Evolutionary conservation across 371 early-diverging fungal genomes (phyloP), one percentile per base, ranked within the genome.

Genomic region (Mortierella sp.): DNA sequence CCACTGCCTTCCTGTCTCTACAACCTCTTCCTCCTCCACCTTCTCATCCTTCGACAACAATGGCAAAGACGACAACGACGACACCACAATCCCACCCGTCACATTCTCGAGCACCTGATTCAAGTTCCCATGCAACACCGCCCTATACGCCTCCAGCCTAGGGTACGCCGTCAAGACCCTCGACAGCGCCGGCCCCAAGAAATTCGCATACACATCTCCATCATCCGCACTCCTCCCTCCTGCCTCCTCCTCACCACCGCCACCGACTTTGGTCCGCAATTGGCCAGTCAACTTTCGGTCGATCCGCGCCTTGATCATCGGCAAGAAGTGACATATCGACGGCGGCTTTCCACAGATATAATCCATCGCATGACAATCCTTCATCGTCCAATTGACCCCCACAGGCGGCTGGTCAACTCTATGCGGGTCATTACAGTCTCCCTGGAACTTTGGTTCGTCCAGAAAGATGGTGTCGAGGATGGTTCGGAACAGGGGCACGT

Each of bases 341-440:
- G 91, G 91, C n/a, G 91, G 90, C 70, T 91, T 91, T 6, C 91
- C 91, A 70, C 91, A 91, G 72, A 90, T 89, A 66, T 90, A 91
- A 64, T 91, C 87, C 90, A 90, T 90, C 31, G 84, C 82, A 39
- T 79, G 79, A 68, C 91, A 91, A 83, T 91, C 90, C 9, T 86
- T 83, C 76, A 88, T 70, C 16, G 88, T 88, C 91, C 91, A 91
- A 26, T 85, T 86, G 65, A 88, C 88, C 11, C 90, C 90, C 0
- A 58, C 24, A 40, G 88, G 88, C 50, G 91, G 91, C 86, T 89
- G 89, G 8, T 48, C 77, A 19, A 91, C 74, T n/a, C 90, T 80
- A 10, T 73, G 79, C 14, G 91, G 91, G 37, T 86, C 55, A 52
- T 90, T 91, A 67, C 91, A 91, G 34, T 91, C 92, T 19, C 92